Conservation (phyloP, 345 rosid species). For the Populus ilicifolia region DNA sequence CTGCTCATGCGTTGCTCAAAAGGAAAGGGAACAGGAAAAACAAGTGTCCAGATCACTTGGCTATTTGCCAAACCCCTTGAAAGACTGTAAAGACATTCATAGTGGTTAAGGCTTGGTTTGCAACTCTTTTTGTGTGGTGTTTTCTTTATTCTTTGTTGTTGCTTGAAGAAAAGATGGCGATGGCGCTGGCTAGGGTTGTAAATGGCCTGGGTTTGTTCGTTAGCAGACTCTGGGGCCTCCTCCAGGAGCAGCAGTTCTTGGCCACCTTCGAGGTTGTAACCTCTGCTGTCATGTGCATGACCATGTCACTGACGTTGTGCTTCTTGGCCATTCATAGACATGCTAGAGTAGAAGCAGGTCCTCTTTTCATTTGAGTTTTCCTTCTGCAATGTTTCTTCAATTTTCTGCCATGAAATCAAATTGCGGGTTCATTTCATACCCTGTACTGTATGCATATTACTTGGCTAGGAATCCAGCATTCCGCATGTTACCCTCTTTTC, state of each 20-base stretch:
- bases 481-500: not conserved
- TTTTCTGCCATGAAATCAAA: not conserved
- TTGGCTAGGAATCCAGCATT: not conserved
- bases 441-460: not conserved
- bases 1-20: no score
- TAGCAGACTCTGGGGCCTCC: conserved; percentile 27
- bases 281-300: conserved; percentile 25
- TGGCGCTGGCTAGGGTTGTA: conserved; percentile 32
- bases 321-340: conserved; percentile 34
- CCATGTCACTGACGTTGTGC: conserved; percentile 41
- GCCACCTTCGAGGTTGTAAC: conserved; percentile 27
- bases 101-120: not conserved
- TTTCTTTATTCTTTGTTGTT: not conserved
- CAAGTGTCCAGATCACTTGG: not conserved
- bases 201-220: conserved; percentile 31
- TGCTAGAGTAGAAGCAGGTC: conserved; percentile 20
- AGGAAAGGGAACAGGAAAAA: no score
- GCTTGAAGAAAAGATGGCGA: conserved; percentile 25
- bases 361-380: conserved; percentile 23
- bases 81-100: not conserved
- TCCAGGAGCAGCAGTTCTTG: conserved; percentile 35
- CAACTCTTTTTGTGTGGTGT: not conserved
- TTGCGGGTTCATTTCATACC: not conserved
- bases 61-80: not conserved
- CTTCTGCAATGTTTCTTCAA: not conserved